Evolutionary conservation across 1,139 yeast genomes (phyloP).

Genomic region (Pichia sp.): DNA sequence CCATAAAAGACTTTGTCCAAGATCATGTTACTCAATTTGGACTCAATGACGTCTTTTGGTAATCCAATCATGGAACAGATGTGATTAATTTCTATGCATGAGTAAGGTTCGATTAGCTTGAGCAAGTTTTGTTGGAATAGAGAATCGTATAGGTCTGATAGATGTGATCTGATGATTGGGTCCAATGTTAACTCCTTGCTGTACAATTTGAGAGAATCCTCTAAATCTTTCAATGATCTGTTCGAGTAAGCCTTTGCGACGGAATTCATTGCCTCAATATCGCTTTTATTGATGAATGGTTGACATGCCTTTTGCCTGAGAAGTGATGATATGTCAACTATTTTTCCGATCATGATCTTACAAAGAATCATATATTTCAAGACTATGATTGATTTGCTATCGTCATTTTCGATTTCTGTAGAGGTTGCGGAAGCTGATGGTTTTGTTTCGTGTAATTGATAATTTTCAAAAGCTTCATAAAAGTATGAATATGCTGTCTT

Average conservation of each 20-base stretch:
- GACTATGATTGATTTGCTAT: conserved; percentile 64
- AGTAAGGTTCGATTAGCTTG: conserved; percentile 93
- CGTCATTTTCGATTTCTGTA: conserved; percentile 37
- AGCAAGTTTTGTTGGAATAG: conserved; percentile 87
- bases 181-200: conserved; percentile 76
- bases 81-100: conserved; percentile 87
- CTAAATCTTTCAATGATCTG: conserved; percentile 88
- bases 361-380: conserved; percentile 89
- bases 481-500: conserved; percentile 94
- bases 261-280: conserved; percentile 88
- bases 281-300: conserved; percentile 52
- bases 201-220: conserved; percentile 65
- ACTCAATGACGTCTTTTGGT: conserved; percentile 85
- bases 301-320: conserved; percentile 73
- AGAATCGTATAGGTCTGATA: conserved; percentile 88
- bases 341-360: conserved; percentile 84
- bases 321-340: conserved; percentile 74
- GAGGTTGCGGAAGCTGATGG: not conserved
- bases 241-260: conserved; percentile 86
- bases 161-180: conserved; percentile 84
- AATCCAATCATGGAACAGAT: conserved; percentile 85
- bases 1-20: conserved; percentile 91
- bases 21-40: conserved; percentile 93
- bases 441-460: conserved; percentile 33
- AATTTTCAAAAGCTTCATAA: conserved; percentile 91